A percentile compares a stretch with the other conserved stretches of the same genome.
These are phyloP conservation scores for Karstenula rhodostoma DNA, from an alignment of 2,329 filamentous ascomycete genomes.

Conservation along the genomic window DNA sequence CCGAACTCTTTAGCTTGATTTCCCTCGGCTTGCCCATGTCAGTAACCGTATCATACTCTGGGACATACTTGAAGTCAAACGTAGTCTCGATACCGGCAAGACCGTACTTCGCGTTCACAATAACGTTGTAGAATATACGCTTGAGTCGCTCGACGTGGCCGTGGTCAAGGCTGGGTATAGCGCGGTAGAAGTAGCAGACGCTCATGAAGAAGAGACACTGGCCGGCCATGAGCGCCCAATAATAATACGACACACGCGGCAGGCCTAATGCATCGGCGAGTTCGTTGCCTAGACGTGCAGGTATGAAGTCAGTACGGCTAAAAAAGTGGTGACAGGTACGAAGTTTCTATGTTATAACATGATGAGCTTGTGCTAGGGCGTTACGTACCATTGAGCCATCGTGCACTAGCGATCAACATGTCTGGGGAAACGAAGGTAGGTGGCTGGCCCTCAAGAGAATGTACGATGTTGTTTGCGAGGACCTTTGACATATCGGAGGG, in stretches of 20 bases:
- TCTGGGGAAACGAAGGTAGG: constrained; percentile 71
- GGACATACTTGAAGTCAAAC: constrained; percentile 77
- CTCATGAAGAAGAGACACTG: constrained; percentile 73
- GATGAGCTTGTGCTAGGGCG: too few relatives aligned
- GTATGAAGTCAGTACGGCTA: too few relatives aligned
- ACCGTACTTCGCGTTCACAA: constrained; percentile 70
- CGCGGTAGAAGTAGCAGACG: constrained; percentile 61
- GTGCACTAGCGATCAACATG: constrained; percentile 72
- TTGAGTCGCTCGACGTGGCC: constrained; percentile 62
- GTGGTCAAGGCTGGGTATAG: constrained; percentile 58
- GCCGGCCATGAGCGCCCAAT: constrained; percentile 67
- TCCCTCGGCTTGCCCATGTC: constrained; percentile 55
- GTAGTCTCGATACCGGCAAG: constrained; percentile 67
- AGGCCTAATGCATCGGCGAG: constrained; percentile 69
- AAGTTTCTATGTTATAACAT: too few relatives aligned
- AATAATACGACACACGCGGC: constrained; percentile 63
- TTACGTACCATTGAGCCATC: constrained; percentile 74
- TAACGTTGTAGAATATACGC: constrained; percentile 64
- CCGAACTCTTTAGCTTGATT: constrained; percentile 46
- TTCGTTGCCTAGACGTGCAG: constrained; percentile 46
- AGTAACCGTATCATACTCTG: constrained; percentile 61
- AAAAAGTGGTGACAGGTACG: too few relatives aligned
- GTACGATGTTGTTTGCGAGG: constrained; percentile 79
- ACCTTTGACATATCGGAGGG: constrained; percentile 69
- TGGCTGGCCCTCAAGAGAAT: constrained; percentile 69